Percentiles rank a stretch among this genome's conserved stretches.
Conservation (phyloP, 495 filamentous ascomycete species). For the Filosporella fistucella region DNA sequence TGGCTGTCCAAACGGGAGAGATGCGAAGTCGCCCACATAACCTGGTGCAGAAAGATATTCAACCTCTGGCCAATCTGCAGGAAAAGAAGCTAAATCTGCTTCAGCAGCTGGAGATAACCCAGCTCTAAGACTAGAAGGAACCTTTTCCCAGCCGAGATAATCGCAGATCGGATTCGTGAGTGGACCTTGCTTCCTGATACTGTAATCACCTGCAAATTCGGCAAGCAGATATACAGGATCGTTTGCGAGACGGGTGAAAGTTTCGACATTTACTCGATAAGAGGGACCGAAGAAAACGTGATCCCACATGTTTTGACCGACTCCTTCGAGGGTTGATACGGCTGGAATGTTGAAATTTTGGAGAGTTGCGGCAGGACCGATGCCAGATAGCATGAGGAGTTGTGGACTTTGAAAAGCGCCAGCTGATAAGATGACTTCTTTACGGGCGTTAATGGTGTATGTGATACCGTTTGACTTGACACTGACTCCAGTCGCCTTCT, state of each 20-base stretch:
- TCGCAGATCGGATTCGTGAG: neutral
- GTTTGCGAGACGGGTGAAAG: neutral
- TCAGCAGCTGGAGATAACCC: conserved; percentile 20
- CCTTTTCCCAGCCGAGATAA: conserved; percentile 37
- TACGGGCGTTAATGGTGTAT: conserved; percentile 24
- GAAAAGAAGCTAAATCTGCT: conserved; percentile 24
- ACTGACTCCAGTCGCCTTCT: conserved; percentile 44
- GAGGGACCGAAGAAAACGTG: conserved; percentile 37
- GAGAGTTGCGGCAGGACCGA: conserved; percentile 50
- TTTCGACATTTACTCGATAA: conserved; percentile 33
- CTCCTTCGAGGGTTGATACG: conserved; percentile 50
- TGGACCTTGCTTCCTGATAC: neutral
- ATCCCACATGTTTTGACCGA: conserved; percentile 62
- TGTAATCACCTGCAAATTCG: neutral
- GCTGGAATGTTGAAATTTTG: conserved; percentile 41
- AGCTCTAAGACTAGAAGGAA: conserved; percentile 23
- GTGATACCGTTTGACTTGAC: conserved; percentile 32
- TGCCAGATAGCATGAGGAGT: conserved; percentile 56
- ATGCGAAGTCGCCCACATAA: conserved; percentile 13
- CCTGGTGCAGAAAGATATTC: conserved; percentile 38
- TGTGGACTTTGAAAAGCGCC: conserved; percentile 60
- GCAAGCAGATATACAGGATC: neutral
- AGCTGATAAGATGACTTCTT: conserved; percentile 60
- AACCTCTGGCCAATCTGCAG: conserved; percentile 55
- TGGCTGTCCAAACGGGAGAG: conserved; percentile 7